Conservation (phyloP, 306 rosid genomes). For the Cicer chorassanicum region DNA sequence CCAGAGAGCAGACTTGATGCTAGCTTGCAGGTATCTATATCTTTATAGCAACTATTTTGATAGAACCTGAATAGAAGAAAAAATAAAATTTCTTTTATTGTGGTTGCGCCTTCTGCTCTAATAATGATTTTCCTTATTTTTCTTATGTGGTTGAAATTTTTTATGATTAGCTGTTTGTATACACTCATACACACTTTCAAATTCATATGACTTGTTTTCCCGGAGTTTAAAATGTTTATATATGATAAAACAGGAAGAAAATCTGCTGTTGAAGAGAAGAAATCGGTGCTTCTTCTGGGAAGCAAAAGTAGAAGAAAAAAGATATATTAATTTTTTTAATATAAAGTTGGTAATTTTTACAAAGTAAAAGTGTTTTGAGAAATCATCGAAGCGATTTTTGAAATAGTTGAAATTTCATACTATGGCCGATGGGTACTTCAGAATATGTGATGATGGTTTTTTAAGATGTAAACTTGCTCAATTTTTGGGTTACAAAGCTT, state of each 20-base stretch:
- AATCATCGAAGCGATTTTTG: not conserved
- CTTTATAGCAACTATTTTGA: constrained; percentile 26
- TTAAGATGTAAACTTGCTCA: not conserved
- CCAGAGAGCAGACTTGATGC: constrained; percentile 78
- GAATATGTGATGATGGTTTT: not conserved
- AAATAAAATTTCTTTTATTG: not conserved
- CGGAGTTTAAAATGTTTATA: not conserved
- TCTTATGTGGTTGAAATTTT: constrained; percentile 19
- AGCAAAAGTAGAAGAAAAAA: not conserved
- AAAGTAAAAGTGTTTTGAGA: not conserved
- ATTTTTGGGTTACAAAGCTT: not conserved
- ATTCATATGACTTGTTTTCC: not conserved
- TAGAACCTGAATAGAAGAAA: constrained; percentile 17
- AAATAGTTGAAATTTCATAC: not conserved
- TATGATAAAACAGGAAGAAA: not conserved
- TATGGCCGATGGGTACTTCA: not conserved
- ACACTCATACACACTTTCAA: not conserved
- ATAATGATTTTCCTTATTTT: constrained; percentile 29
- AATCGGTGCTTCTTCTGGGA: not conserved
- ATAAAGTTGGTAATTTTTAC: not conserved
- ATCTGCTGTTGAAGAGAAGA: not conserved
- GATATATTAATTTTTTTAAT: not conserved
- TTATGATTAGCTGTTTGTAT: constrained; percentile 1
- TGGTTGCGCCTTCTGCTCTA: constrained; percentile 10
- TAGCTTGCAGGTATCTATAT: constrained; percentile 86